These are phyloP conservation scores for Apophysomyces elegans DNA, from an alignment of 371 early-diverging fungal genomes.

Conservation along the genomic window DNA sequence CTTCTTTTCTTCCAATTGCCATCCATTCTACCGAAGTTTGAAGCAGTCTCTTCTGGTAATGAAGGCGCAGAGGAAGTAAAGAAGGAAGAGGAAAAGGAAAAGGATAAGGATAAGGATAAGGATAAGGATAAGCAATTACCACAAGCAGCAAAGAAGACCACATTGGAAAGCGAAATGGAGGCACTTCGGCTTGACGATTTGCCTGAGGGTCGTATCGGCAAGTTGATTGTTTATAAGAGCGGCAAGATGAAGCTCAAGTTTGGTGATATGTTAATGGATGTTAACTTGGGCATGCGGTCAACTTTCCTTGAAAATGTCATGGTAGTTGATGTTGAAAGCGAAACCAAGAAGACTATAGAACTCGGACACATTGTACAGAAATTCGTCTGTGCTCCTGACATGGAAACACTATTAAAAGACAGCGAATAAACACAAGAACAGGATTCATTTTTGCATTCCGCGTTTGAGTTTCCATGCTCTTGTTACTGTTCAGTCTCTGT, in stretches of 20 bases:
- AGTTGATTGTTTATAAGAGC: constrained; percentile 69
- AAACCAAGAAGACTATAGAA: constrained; percentile 55
- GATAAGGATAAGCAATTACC: constrained; percentile 26
- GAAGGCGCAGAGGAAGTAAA: constrained; percentile 20
- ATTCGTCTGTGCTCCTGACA: constrained; percentile 67
- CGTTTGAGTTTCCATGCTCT: background rate
- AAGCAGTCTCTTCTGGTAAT: constrained; percentile 27
- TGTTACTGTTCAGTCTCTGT: constrained; percentile 1
- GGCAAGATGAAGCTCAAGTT: constrained; percentile 74
- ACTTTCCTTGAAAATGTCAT: constrained; percentile 66
- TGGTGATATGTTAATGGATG: constrained; percentile 70
- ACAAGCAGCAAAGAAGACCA: constrained; percentile 49
- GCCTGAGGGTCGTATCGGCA: constrained; percentile 71
- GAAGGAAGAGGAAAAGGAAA: constrained; percentile 16
- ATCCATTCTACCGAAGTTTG: constrained; percentile 46
- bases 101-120: constrained; percentile 6
- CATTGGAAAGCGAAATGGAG: constrained; percentile 36
- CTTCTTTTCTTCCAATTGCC: constrained; percentile 52
- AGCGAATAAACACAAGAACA: constrained; percentile 24
- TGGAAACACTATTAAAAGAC: constrained; percentile 55
- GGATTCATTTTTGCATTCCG: background rate
- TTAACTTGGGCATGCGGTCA: constrained; percentile 58
- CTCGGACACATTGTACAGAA: constrained; percentile 69
- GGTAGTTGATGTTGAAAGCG: constrained; percentile 58
- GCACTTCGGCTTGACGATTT: constrained; percentile 37